A percentile compares a stretch with the other conserved stretches of the same genome.
phyloP scores from a whole-genome alignment of 805 yeast species.

The Ogataea ramenticola region DNA sequence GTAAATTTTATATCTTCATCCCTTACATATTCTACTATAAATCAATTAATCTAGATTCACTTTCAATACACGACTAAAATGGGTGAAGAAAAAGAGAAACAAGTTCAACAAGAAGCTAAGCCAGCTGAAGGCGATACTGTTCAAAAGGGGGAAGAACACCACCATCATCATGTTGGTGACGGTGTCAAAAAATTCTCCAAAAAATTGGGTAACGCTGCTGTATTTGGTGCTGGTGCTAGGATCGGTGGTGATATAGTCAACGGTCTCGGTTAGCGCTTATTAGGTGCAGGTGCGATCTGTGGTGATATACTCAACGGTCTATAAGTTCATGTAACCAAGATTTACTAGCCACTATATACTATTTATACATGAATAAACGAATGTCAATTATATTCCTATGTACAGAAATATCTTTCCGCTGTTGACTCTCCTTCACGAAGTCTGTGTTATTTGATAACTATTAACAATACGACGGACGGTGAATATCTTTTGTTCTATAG shows the following conservation, averaged over 20 bases:
- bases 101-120: conserved; percentile 12
- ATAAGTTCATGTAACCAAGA: too few species aligned
- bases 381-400: too few species aligned
- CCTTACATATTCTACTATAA: not conserved
- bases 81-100: conserved; percentile 11
- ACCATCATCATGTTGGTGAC: conserved; percentile 24
- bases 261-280: not conserved
- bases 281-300: too few species aligned
- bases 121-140: not conserved
- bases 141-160: conserved; percentile 6
- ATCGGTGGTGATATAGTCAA: conserved; percentile 75
- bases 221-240: conserved; percentile 96
- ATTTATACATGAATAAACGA: too few species aligned
- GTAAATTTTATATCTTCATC: too few species aligned
- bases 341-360: not conserved
- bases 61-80: too few species aligned
- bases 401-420: too few species aligned
- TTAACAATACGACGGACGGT: conserved; percentile 56
- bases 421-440: too few species aligned
- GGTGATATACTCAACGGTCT: too few species aligned
- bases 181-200: conserved; percentile 57
- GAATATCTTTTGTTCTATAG: conserved; percentile 32
- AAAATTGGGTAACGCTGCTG: conserved; percentile 84
- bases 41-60: not conserved
- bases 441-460: conserved; percentile 36